phyloP scores from a whole-genome alignment of 331 rosid genomes.

The Quercus phellos region DNA sequence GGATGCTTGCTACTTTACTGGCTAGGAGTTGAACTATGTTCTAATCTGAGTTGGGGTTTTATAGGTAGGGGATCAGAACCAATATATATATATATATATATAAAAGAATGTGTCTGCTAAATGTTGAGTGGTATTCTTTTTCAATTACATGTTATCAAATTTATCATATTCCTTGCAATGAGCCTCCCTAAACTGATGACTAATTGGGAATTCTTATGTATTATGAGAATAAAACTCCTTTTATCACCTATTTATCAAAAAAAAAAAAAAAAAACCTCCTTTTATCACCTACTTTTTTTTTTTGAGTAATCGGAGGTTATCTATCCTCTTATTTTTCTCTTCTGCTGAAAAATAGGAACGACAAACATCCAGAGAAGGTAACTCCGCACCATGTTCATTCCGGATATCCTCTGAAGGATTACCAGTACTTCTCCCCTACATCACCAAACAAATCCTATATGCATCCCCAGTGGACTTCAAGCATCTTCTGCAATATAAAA shows the following conservation, averaged over 20 bases:
- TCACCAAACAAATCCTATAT: conserved; percentile 68
- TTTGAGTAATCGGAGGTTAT: conserved; percentile 2
- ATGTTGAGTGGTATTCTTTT: background rate
- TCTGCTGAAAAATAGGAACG: conserved; percentile 57
- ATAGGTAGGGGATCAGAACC: background rate
- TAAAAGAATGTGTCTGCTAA: background rate
- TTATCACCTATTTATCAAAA: background rate
- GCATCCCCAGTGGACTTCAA: conserved; percentile 73
- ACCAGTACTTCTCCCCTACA: conserved; percentile 76
- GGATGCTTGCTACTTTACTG: background rate
- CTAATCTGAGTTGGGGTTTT: background rate
- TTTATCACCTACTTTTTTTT: background rate
- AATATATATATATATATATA: too few relatives aligned
- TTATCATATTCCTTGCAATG: background rate
- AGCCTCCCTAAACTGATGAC: background rate
- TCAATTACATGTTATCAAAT: background rate
- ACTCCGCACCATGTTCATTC: conserved; percentile 68
- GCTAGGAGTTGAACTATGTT: background rate
- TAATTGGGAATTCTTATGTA: background rate
- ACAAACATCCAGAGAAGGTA: conserved; percentile 85
- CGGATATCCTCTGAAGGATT: conserved; percentile 96
- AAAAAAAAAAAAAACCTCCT: background rate
- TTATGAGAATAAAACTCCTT: background rate
- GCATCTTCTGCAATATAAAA: conserved; percentile 72
- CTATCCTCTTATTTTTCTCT: background rate